Evolutionary conservation across 176 grass and related monocot genomes (phyloP).

Genomic region (Ampelocalamus luodianensis): DNA sequence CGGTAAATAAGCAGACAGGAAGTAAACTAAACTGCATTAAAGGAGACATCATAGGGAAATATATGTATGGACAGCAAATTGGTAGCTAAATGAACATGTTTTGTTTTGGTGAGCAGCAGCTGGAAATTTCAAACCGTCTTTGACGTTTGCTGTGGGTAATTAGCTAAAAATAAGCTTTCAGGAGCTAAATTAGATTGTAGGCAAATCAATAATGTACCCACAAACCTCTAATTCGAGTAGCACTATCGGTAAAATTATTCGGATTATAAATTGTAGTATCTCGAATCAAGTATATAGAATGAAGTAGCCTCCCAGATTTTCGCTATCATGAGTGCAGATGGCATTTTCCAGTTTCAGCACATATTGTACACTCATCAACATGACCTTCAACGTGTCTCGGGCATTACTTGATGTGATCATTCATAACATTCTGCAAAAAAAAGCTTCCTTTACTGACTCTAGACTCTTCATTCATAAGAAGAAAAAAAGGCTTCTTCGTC

Average conservation of each 20-base stretch:
- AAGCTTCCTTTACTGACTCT: not conserved
- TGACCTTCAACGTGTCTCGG: constrained; percentile 65
- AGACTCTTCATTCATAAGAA: not conserved
- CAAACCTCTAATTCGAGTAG: too few relatives aligned
- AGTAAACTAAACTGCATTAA: too few relatives aligned
- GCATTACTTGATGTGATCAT: constrained; percentile 88
- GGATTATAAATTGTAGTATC: not conserved
- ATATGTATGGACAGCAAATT: too few relatives aligned
- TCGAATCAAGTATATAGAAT: not conserved
- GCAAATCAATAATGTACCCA: too few relatives aligned
- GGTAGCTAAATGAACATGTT: too few relatives aligned
- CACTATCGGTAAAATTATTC: not conserved
- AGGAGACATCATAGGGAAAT: too few relatives aligned
- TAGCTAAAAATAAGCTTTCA: too few relatives aligned
- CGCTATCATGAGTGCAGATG: constrained; percentile 47
- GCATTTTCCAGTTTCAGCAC: constrained; percentile 82
- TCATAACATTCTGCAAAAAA: constrained; percentile 77
- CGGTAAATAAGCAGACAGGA: too few relatives aligned
- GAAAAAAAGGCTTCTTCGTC: not conserved
- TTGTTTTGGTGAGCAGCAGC: too few relatives aligned
- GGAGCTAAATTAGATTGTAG: too few relatives aligned
- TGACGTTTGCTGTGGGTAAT: too few relatives aligned
- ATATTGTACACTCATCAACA: constrained; percentile 70
- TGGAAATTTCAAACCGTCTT: too few relatives aligned
- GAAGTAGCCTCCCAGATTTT: not conserved